These are phyloP conservation scores for Bauhinia variegata DNA, from an alignment of 306 rosid species.

Conservation along the genomic window DNA sequence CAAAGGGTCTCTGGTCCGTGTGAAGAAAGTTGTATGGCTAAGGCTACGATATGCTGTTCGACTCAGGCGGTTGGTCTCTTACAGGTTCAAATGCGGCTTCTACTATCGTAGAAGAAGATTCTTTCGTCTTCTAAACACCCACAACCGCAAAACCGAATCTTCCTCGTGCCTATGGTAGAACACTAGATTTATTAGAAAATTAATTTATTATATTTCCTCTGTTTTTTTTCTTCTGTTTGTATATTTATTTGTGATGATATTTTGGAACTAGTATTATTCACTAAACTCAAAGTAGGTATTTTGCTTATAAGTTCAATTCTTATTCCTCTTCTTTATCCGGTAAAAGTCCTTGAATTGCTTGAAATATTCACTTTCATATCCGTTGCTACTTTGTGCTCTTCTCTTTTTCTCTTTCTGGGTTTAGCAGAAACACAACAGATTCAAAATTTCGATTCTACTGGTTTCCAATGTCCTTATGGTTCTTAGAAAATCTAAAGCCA, in stretches of 20 bases:
- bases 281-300: background rate
- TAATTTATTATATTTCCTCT: background rate
- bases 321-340: background rate
- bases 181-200: background rate
- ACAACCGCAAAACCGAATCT: conserved; percentile 37
- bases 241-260: background rate
- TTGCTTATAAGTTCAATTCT: background rate
- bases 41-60: conserved; percentile 54
- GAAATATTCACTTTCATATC: background rate
- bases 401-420: background rate
- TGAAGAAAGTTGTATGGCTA: conserved; percentile 48
- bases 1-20: conserved; percentile 60
- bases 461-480: background rate
- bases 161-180: conserved; percentile 55
- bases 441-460: background rate
- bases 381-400: background rate
- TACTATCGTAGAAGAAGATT: conserved; percentile 65
- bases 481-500: too few relatives aligned
- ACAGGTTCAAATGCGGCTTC: conserved; percentile 56
- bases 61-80: conserved; percentile 45
- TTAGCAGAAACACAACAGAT: conserved; percentile 2
- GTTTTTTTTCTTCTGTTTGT: background rate
- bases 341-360: background rate
- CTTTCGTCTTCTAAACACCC: conserved; percentile 41
- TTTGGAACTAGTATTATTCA: conserved; percentile 24